Evolutionary conservation across 371 early-diverging fungal genomes (phyloP).

Genomic region (Syncephalastrum contaminatum): DNA sequence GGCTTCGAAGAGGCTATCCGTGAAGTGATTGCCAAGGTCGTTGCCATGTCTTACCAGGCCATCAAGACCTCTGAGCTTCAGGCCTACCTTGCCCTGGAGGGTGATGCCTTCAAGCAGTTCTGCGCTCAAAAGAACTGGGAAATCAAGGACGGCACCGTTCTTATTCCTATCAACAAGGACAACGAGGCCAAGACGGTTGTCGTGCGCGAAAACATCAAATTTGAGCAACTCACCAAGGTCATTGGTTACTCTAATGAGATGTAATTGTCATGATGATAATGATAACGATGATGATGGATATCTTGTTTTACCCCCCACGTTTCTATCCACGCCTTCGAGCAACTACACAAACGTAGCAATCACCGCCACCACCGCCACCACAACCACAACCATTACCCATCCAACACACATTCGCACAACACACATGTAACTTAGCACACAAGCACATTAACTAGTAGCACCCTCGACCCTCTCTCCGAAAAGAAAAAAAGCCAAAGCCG

Average conservation of each 20-base stretch:
- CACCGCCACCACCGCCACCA: slow-evolving; percentile 4
- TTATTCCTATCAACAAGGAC: slow-evolving; percentile 77
- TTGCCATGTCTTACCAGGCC: slow-evolving; percentile 81
- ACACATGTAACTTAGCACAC: too few species aligned
- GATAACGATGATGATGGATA: slow-evolving; percentile 2
- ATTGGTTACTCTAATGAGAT: slow-evolving; percentile 69
- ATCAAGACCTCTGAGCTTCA: slow-evolving; percentile 58
- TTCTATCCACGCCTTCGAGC: not conserved
- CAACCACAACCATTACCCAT: not conserved
- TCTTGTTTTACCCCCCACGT: slow-evolving; percentile 5
- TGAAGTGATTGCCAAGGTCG: slow-evolving; percentile 65
- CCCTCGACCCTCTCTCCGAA: too few species aligned
- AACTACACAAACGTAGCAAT: slow-evolving; percentile 3
- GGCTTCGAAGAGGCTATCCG: slow-evolving; percentile 80
- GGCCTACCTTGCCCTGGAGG: slow-evolving; percentile 68
- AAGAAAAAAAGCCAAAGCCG: too few species aligned
- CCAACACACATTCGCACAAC: too few species aligned
- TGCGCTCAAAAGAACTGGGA: slow-evolving; percentile 69
- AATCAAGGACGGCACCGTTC: slow-evolving; percentile 58
- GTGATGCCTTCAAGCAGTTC: slow-evolving; percentile 64
- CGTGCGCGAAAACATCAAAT: slow-evolving; percentile 84
- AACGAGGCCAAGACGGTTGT: slow-evolving; percentile 83
- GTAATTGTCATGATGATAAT: slow-evolving; percentile 17
- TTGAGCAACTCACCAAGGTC: slow-evolving; percentile 76
- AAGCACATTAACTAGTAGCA: too few species aligned